Evolutionary conservation across 208 protist species (phyloP).

Genomic region (Wallacemonas sp.): DNA sequence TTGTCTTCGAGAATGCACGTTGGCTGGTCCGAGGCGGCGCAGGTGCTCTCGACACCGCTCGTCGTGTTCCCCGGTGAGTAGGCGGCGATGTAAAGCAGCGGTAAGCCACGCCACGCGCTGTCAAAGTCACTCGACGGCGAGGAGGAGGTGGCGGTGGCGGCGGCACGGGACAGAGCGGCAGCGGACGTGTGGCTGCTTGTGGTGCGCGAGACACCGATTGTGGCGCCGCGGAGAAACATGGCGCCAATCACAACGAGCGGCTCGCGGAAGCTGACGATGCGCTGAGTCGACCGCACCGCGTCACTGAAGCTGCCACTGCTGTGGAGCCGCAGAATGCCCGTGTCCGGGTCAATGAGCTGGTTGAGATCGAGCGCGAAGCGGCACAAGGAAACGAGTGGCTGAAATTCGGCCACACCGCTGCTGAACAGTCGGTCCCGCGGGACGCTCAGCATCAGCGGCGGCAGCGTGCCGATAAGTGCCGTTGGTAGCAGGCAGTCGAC

Average conservation of each 20-base stretch:
- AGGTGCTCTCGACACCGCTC: neutral
- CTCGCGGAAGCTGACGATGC: slow-evolving; percentile 2
- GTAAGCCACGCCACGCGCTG: slow-evolving; percentile 6
- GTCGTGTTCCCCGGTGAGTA: slow-evolving; percentile 1
- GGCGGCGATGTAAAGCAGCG: slow-evolving; percentile 31
- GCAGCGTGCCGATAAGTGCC: slow-evolving; percentile 15
- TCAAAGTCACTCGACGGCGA: neutral
- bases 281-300: neutral
- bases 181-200: no score
- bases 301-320: slow-evolving; percentile 44
- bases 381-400: slow-evolving; percentile 5
- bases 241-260: slow-evolving; percentile 50
- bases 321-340: slow-evolving; percentile 30
- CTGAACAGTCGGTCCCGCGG: slow-evolving; percentile 9
- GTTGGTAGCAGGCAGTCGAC: slow-evolving; percentile 2
- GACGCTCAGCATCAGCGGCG: slow-evolving; percentile 32
- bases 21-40: neutral
- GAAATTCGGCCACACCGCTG: neutral
- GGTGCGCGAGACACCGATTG: slow-evolving; percentile 31
- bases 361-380: slow-evolving; percentile 36
- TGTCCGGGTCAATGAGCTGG: slow-evolving; percentile 10
- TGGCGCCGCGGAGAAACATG: slow-evolving; percentile 39
- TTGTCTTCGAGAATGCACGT: slow-evolving; percentile 20
- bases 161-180: neutral
- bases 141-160: neutral